Evolutionary conservation across 257 asterid species (phyloP).

Genomic region (Salvia miltiorrhiza): DNA sequence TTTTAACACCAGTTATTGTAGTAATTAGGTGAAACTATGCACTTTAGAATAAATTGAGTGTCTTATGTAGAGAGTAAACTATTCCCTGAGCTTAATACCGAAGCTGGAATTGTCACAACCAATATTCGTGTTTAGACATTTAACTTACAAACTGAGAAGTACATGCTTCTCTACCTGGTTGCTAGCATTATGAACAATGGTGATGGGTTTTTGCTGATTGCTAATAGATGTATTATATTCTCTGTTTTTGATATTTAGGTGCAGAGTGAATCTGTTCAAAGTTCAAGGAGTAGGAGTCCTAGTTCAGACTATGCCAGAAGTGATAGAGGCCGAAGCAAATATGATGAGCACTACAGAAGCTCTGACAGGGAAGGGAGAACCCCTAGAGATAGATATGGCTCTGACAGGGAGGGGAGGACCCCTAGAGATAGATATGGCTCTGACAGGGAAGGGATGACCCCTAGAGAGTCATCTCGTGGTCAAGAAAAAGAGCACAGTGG

Average conservation of each 20-base stretch:
- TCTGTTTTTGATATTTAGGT: constrained; percentile 34
- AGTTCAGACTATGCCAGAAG: constrained; percentile 37
- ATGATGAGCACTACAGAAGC: constrained; percentile 44
- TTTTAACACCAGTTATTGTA: too few species aligned
- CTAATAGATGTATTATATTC: background rate
- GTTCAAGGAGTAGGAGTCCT: constrained; percentile 53
- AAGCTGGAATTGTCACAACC: background rate
- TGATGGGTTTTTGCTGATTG: background rate
- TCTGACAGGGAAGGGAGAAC: constrained; percentile 55
- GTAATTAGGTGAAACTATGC: background rate
- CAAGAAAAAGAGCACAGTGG: constrained; percentile 43
- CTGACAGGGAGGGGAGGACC: constrained; percentile 50
- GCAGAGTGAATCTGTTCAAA: constrained; percentile 38
- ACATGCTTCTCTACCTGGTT: background rate
- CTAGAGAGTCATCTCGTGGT: constrained; percentile 53
- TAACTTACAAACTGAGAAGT: background rate
- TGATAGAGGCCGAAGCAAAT: constrained; percentile 47
- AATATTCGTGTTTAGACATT: background rate
- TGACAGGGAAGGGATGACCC: constrained; percentile 52
- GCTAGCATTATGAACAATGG: constrained; percentile 4
- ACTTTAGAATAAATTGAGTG: background rate
- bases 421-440: constrained; percentile 41
- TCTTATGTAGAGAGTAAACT: background rate
- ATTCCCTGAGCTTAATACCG: background rate
- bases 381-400: constrained; percentile 41